Evolutionary conservation across 2,329 filamentous ascomycete genomes (phyloP), one percentile per base, ranked within the genome.

Genomic region (Penicillium sp.): DNA sequence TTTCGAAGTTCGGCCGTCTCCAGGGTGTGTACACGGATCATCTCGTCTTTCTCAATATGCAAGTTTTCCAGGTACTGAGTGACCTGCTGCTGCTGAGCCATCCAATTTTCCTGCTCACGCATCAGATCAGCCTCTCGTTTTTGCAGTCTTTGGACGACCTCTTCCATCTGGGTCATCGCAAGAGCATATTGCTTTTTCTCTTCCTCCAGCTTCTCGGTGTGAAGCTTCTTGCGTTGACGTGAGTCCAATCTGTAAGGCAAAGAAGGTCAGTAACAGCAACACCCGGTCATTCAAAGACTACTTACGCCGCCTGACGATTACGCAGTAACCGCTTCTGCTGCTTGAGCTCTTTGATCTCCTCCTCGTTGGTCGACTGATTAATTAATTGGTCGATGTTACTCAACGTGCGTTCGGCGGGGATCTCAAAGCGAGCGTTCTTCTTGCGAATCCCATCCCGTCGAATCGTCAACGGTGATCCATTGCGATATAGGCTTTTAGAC

Each of bases 401-500:
- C 66, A 99, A 85, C 70, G 93, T 98, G 61, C 93, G 87, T 78
- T 97, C 95, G 45, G 90, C 87, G 10, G 95, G 95, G 65, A 99
- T 99, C 71, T 98, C 93, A 76, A 98, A 97, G 65, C 93, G 90
- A 64, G 93, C 92, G 71, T 98, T 99, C 89, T 98, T 98, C 87
- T 99, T 99, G 70, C 95, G 87, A 76, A 98, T 96, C 60, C 95
- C 91, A 67, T 96, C 92, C 55, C 91, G 87, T 66, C 90, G 85
- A 52, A 85, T 78, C 60, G 86, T 83, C 74, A 90, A 81, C 55
- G 93, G 88, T 60, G 92, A 91, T 78, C 90, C 89, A 53, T 74
- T 66, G 84, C 89, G 71, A 87, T 85, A 75, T 84, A 43, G 86
- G 69, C 70, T 84, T 71, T 71, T 53, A 4, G 26, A 19, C 9